Base-by-base conservation (phyloP, 306 rosid species). In the Ammopiptanthus mongolicus region DNA sequence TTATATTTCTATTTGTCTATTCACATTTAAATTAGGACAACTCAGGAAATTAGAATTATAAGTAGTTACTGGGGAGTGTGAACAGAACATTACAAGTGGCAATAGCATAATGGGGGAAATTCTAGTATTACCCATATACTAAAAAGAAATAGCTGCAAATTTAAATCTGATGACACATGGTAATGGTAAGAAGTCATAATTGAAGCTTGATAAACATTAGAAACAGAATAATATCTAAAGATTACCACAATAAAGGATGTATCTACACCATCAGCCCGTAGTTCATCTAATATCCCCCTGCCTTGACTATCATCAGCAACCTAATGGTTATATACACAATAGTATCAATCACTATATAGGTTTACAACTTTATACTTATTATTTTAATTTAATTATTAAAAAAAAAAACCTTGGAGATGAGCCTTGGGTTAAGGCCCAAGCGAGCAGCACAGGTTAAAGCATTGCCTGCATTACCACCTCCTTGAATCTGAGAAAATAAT, bases 391-490 rank as follows among this genome's bases (percentile, higher is more conserved):
- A 12, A 0, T 44, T 11, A 13, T 4, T 4, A 12, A 1, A 44
- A n/a, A 5, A 37, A 28, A 2, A 75, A 61, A 92, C 99, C 97
- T 90, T 96, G 78, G 99, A 85, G 82, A 92, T 89, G 31, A 90
- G 56, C 83, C 97, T 90, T 8, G 97, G 86, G 15, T 58, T 86
- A 46, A 96, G 66, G 66, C 97, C 99, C 88, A 96, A 81, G 17
- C 97, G 91, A 85, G 97, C 88, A 33, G 83, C 89, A 46, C 97
- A 92, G 23, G 97, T 90, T 31, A 86, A 83, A 71, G 98, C 91
- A 83, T 95, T 92, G 29, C 92, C 96, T 0, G 82, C 89, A 76
- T 92, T 95, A 37, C 99, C 99, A 80, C 99, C 99, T 71, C 99
- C 99, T 85, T 90, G 89, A 79, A 92, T 90, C 99, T 95, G 81